Conservation (phyloP, 2,329 filamentous ascomycete genomes). For the Ceratocystis ficicola region DNA sequence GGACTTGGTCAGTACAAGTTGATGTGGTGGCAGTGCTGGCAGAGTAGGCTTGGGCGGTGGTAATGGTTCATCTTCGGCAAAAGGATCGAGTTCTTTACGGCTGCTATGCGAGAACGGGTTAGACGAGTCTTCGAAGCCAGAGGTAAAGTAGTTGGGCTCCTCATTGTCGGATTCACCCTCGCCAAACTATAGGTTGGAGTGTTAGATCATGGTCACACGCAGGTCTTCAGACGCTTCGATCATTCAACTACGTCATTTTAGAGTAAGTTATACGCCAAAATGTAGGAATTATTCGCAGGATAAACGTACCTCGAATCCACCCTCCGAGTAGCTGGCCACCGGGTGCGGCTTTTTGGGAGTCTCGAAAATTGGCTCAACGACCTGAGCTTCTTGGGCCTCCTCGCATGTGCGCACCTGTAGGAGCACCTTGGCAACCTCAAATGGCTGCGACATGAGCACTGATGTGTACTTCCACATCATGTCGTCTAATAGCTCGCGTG, state of each 20-base stretch:
- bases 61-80: constrained; percentile 19
- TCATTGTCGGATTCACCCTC: constrained; percentile 54
- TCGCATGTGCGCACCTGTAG: constrained; percentile 53
- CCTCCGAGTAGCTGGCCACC: constrained; percentile 10
- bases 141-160: constrained; percentile 75
- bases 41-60: constrained; percentile 24
- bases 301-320: constrained; percentile 21
- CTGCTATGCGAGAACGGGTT: constrained; percentile 25
- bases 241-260: too few species aligned
- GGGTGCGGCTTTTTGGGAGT: constrained; percentile 21
- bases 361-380: constrained; percentile 21
- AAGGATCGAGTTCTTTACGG: constrained; percentile 20
- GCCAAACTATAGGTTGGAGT: constrained; percentile 16
- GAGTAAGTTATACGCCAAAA: background rate
- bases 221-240: too few species aligned
- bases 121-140: constrained; percentile 45
- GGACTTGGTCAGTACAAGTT: constrained; percentile 57
- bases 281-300: background rate
- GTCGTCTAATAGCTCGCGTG: constrained; percentile 67
- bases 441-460: constrained; percentile 82
- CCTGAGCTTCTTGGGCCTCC: constrained; percentile 19
- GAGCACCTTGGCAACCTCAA: constrained; percentile 91
- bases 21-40: constrained; percentile 38
- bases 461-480: constrained; percentile 85
- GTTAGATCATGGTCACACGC: too few species aligned